Evolutionary conservation across 2,329 filamentous ascomycete species (phyloP).

Genomic region (Metarhizium album): DNA sequence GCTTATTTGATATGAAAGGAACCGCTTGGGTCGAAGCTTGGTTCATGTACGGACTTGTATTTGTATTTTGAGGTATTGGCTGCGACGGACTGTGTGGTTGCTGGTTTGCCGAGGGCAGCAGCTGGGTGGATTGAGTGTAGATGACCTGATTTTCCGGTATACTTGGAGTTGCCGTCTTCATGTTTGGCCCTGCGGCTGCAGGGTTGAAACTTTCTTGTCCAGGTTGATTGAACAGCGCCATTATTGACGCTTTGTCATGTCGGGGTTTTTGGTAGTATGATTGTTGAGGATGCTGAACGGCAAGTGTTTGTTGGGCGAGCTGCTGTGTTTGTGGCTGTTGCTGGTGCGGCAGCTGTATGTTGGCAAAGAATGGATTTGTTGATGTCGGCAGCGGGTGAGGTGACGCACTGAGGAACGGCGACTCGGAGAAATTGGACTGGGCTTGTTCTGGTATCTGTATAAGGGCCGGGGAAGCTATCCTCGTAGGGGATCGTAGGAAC

Average conservation of each 20-base stretch:
- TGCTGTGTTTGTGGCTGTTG: slow-evolving; percentile 12
- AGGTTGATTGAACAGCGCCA: slow-evolving; percentile 61
- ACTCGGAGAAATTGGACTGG: slow-evolving; percentile 35
- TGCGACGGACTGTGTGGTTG: slow-evolving; percentile 21
- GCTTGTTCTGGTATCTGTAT: slow-evolving; percentile 43
- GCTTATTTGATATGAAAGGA: slow-evolving; percentile 28
- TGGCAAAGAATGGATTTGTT: slow-evolving; percentile 28
- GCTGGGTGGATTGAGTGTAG: slow-evolving; percentile 16
- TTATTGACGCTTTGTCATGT: slow-evolving; percentile 62
- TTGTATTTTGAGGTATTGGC: slow-evolving; percentile 35
- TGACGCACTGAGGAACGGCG: slow-evolving; percentile 26
- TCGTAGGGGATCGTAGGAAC: slow-evolving; percentile 37
- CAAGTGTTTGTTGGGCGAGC: slow-evolving; percentile 15
- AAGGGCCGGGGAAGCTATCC: slow-evolving; percentile 38
- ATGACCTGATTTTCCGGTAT: slow-evolving; percentile 19
- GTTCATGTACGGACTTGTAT: slow-evolving; percentile 50
- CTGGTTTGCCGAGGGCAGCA: slow-evolving; percentile 15
- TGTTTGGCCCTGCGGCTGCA: slow-evolving; percentile 17
- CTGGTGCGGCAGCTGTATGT: slow-evolving; percentile 14
- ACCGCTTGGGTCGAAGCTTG: slow-evolving; percentile 24
- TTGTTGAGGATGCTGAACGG: slow-evolving; percentile 17
- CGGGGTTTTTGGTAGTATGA: slow-evolving; percentile 32
- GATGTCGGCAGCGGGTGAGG: slow-evolving; percentile 19
- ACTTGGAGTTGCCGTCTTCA: slow-evolving; percentile 16
- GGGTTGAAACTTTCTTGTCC: slow-evolving; percentile 35